Base-by-base conservation (phyloP, 495 filamentous ascomycete species). In the Xylaria sp. region DNA sequence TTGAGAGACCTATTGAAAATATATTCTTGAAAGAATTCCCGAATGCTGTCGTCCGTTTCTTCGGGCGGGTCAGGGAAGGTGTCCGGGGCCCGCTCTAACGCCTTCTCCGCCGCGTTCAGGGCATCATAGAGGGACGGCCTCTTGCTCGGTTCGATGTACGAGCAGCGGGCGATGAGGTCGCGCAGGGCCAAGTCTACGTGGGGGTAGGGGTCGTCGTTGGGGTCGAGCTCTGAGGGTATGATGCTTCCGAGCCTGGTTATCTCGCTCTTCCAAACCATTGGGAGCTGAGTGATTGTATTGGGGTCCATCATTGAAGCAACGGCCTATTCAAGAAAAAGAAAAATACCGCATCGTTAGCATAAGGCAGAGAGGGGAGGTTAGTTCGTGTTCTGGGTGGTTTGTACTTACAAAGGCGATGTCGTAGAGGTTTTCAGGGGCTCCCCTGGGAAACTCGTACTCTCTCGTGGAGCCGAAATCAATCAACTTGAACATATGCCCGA, bases 91-190 rank as follows among this genome's bases (percentile, higher is more conserved):
- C 21, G 46, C 9, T 0, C 1, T 5, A 58, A 12, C 17, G 37
- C 66, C 1, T 0, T 9, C n/a, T 21, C 24, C 37, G 41, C 55
- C 17, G 0, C 7, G 0, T 46, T 40, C 0, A 68, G 21, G 11
- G 35, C 26, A 12, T 68, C 41, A 26, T 61, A 24, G 12, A 68
- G 53, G 3, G 17, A 9, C 17, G 67, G 67, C 26, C 67, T 57
- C 3, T 35, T 2, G 0, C 0, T 0, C 21, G 41, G 5, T 17
- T 37, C 15, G 0, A 2, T 14, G 40, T 68, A 68, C 53, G 57
- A 7, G 2, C 67, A 68, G 40, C 67, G 67, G 14, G 67, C 67
- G 29, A 68, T 1, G 4, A 68, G 67, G 1, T 61, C 53, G 2
- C 67, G 67, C 19, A 68, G 67, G 6, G 61, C 67, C 1, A 35